Conservation (phyloP, 2,329 filamentous ascomycete species). For the Ophiocordyceps camponoti-floridani region DNA sequence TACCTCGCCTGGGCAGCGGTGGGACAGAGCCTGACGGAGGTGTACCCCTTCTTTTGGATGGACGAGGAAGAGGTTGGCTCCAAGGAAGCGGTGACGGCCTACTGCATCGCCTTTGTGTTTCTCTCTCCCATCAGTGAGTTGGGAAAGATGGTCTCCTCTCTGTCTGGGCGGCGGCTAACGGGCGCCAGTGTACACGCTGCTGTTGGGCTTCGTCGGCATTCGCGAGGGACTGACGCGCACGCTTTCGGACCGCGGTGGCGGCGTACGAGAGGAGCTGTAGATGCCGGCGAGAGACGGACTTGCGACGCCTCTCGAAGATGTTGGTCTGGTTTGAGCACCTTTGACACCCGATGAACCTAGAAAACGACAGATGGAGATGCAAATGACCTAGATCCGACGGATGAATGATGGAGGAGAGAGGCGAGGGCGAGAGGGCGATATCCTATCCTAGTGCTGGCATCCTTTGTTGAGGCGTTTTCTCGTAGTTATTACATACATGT, state of each 20-base stretch:
- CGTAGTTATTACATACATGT: too few relatives aligned
- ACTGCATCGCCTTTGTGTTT: constrained; percentile 24
- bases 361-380: too few relatives aligned
- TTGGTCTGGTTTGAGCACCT: background rate
- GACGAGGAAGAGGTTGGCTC: constrained; percentile 24
- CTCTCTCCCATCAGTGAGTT: constrained; percentile 26
- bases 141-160: too few relatives aligned
- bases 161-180: background rate
- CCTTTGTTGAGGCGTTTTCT: too few relatives aligned
- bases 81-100: constrained; percentile 23
- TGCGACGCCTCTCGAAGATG: background rate
- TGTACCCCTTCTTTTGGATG: constrained; percentile 32
- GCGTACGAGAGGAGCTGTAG: constrained; percentile 1
- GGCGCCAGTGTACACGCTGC: constrained; percentile 24
- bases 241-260: constrained; percentile 7
- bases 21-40: constrained; percentile 26
- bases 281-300: background rate
- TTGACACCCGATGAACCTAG: background rate
- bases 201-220: constrained; percentile 30
- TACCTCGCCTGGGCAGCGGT: constrained; percentile 32
- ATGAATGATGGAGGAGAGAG: too few relatives aligned
- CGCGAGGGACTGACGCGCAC: constrained; percentile 20
- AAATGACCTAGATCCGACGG: too few relatives aligned
- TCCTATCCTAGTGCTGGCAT: too few relatives aligned
- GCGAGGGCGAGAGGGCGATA: too few relatives aligned